These are phyloP conservation scores for Fusarium falciforme DNA, from an alignment of 2,329 filamentous ascomycete species.

Conservation along the genomic window DNA sequence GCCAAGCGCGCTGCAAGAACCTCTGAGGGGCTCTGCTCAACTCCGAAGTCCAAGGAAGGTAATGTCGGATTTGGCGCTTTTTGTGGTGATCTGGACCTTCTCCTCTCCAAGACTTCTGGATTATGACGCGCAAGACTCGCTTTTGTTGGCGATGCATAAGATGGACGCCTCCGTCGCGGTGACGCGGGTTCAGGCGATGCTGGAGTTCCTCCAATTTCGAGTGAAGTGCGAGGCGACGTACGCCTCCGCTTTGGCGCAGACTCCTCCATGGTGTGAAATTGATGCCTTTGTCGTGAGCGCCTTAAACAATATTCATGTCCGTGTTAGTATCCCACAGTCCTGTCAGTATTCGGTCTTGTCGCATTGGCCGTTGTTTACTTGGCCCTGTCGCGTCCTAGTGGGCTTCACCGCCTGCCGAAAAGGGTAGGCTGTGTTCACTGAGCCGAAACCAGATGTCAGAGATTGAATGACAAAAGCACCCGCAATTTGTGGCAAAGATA, in stretches of 20 bases:
- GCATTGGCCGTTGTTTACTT: constrained; percentile 44
- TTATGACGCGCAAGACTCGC: constrained; percentile 72
- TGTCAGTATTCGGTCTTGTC: constrained; percentile 27
- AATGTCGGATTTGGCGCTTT: constrained; percentile 35
- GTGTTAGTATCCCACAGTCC: not conserved
- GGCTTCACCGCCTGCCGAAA: constrained; percentile 42
- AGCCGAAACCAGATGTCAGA: not conserved
- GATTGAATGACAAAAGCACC: not conserved
- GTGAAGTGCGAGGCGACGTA: constrained; percentile 63
- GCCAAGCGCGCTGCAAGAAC: constrained; percentile 47
- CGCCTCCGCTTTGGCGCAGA: constrained; percentile 74
- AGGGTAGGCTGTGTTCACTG: constrained; percentile 1
- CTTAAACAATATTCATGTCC: constrained; percentile 23
- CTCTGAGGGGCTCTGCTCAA: constrained; percentile 43
- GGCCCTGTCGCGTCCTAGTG: constrained; percentile 40
- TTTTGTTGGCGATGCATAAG: constrained; percentile 75
- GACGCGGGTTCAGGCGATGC: constrained; percentile 43
- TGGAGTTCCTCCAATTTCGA: constrained; percentile 36
- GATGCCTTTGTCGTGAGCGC: not conserved
- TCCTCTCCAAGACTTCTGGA: constrained; percentile 65
- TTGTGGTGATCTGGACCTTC: constrained; percentile 52
- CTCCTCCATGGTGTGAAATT: constrained; percentile 54
- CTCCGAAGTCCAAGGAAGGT: constrained; percentile 32
- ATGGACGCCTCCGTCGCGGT: constrained; percentile 57
- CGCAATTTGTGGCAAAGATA: not conserved